phyloP scores from a whole-genome alignment of 169 alveolate species.

The Theileria annulata region DNA sequence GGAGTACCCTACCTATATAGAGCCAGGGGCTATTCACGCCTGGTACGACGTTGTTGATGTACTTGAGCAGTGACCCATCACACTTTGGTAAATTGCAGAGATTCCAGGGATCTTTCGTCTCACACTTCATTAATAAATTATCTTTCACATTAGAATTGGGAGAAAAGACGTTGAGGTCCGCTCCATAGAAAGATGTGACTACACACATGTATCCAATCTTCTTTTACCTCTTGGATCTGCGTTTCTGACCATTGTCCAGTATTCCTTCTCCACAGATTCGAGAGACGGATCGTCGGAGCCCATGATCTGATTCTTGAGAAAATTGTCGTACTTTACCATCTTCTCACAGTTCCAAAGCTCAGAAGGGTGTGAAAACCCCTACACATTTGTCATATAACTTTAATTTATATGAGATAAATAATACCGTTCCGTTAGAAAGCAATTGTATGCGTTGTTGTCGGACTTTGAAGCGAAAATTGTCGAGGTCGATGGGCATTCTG shows the following conservation, averaged over 20 bases:
- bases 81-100: slow-evolving; percentile 69
- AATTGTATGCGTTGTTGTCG: slow-evolving; percentile 76
- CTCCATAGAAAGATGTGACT: slow-evolving; percentile 66
- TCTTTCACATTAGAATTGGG: slow-evolving; percentile 19
- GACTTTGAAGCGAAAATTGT: slow-evolving; percentile 72
- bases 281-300: slow-evolving; percentile 19
- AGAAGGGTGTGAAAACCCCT: slow-evolving; percentile 65
- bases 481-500: slow-evolving; percentile 68
- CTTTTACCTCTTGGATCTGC: slow-evolving; percentile 51
- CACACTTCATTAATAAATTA: slow-evolving; percentile 15
- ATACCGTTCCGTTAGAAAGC: slow-evolving; percentile 69
- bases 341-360: slow-evolving; percentile 49
- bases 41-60: slow-evolving; percentile 75
- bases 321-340: slow-evolving; percentile 24
- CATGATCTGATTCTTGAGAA: slow-evolving; percentile 12
- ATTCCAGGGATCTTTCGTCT: slow-evolving; percentile 74
- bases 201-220: neutral
- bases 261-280: slow-evolving; percentile 63
- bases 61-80: slow-evolving; percentile 78
- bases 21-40: slow-evolving; percentile 93
- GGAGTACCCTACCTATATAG: slow-evolving; percentile 64
- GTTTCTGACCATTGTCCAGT: slow-evolving; percentile 66
- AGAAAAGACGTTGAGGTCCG: slow-evolving; percentile 71
- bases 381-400: neutral
- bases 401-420: neutral